A percentile compares a stretch with the other conserved stretches of the same genome.
phyloP scores from a whole-genome alignment of 2,329 filamentous ascomycete species.

The Colletotrichum orbiculare region DNA sequence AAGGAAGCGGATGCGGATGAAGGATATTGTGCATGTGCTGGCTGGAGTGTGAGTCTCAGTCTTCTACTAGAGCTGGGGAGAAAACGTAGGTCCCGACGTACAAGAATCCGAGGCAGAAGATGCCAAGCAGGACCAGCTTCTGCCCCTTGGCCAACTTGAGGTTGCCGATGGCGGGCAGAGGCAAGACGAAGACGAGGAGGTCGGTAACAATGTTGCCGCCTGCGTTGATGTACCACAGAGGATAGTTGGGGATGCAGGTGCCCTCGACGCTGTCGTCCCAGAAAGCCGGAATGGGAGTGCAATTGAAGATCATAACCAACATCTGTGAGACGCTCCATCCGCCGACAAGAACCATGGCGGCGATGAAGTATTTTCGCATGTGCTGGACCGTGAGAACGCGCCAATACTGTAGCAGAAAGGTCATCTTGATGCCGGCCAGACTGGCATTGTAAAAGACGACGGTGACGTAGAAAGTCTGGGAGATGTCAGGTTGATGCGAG shows the following conservation, averaged over 20 bases:
- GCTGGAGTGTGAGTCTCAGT: background rate
- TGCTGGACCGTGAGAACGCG: constrained; percentile 46
- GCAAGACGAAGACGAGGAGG: constrained; percentile 36
- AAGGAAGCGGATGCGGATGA: constrained; percentile 41
- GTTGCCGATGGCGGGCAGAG: constrained; percentile 35
- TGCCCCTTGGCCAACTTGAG: constrained; percentile 32
- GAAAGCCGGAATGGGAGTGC: constrained; percentile 41
- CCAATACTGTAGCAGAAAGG: constrained; percentile 51
- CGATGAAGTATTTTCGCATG: constrained; percentile 42
- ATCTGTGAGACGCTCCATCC: constrained; percentile 44
- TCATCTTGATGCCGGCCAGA: constrained; percentile 47
- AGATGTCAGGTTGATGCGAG: background rate
- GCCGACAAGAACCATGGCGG: constrained; percentile 41
- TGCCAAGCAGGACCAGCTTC: constrained; percentile 40
- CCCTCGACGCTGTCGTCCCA: constrained; percentile 42
- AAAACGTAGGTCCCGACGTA: constrained; percentile 13
- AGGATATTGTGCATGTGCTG: constrained; percentile 41
- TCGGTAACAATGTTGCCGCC: constrained; percentile 39
- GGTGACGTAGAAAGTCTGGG: constrained; percentile 45
- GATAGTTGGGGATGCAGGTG: constrained; percentile 39
- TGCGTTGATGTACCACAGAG: constrained; percentile 42
- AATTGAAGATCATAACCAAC: constrained; percentile 42
- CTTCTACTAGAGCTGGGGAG: background rate
- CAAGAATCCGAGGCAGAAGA: constrained; percentile 40
- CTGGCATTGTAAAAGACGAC: constrained; percentile 46